phyloP scores from a whole-genome alignment of 139 green algal species.

The Coelastrella sp. region DNA sequence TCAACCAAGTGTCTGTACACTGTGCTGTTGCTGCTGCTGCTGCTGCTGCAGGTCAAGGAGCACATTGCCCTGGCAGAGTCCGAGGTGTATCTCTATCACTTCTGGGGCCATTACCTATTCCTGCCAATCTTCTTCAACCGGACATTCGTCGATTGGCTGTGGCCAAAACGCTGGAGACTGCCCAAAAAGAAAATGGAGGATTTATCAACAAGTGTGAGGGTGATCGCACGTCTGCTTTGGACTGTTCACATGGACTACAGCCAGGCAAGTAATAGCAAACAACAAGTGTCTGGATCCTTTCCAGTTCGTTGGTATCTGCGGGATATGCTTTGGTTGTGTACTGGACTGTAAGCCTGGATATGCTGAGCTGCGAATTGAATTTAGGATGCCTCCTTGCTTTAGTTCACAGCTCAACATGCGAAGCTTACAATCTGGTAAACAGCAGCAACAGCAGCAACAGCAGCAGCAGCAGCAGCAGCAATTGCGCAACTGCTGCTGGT shows the following conservation, averaged over 20 bases:
- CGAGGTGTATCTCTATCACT: constrained; percentile 32
- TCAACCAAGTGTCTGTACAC: too few relatives aligned
- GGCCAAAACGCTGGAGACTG: constrained; percentile 31
- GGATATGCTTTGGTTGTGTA: too few relatives aligned
- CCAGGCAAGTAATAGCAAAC: neutral
- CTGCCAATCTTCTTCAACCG: constrained; percentile 12
- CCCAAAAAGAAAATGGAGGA: neutral
- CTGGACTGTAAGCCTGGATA: too few relatives aligned
- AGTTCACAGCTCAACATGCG: too few relatives aligned
- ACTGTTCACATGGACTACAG: constrained; percentile 35
- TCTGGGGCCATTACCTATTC: constrained; percentile 40
- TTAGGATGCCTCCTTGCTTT: too few relatives aligned
- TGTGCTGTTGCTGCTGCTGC: neutral
- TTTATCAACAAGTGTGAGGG: constrained; percentile 18
- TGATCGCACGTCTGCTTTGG: constrained; percentile 40
- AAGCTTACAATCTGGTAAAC: too few relatives aligned
- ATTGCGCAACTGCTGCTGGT: too few relatives aligned
- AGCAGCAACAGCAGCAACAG: too few relatives aligned
- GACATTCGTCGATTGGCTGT: neutral
- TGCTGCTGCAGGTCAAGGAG: constrained; percentile 20
- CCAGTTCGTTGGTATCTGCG: too few relatives aligned
- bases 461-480: too few relatives aligned
- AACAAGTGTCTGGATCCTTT: too few relatives aligned
- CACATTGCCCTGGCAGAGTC: constrained; percentile 10
- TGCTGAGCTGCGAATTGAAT: too few relatives aligned